These are phyloP conservation scores for Ceratocystis smalleyi DNA, from an alignment of 2,329 filamentous ascomycete species.

Conservation along the genomic window DNA sequence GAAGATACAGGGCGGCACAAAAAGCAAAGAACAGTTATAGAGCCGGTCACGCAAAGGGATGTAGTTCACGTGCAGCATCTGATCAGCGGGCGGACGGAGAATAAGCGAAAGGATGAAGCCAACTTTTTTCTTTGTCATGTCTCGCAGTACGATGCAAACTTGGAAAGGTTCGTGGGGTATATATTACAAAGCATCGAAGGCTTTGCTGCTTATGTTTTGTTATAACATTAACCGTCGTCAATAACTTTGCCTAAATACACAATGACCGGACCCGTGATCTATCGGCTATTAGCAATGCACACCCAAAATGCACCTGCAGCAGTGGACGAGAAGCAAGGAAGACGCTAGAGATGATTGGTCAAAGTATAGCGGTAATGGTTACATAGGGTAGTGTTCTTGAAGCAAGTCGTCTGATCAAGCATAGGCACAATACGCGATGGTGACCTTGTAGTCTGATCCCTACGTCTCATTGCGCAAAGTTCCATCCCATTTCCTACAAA, in stretches of 20 bases:
- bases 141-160: too few species aligned
- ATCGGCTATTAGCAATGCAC: not conserved
- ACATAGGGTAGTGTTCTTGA: too few species aligned
- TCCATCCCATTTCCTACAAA: not conserved
- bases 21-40: too few species aligned
- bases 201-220: not conserved
- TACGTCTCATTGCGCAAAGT: not conserved
- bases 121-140: too few species aligned
- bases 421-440: not conserved
- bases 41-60: too few species aligned
- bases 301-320: not conserved
- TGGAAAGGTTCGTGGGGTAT: not conserved
- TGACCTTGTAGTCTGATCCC: not conserved
- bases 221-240: not conserved
- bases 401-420: not conserved
- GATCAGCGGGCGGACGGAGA: too few species aligned
- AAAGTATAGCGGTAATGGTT: too few species aligned
- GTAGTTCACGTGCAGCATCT: too few species aligned
- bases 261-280: not conserved
- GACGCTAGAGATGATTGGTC: not conserved
- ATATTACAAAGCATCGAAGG: not conserved
- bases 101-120: too few species aligned
- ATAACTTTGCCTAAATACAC: not conserved
- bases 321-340: not conserved
- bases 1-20: too few species aligned